Conservation (phyloP, 2,329 filamentous ascomycete species). For the Camillea tinctor region DNA sequence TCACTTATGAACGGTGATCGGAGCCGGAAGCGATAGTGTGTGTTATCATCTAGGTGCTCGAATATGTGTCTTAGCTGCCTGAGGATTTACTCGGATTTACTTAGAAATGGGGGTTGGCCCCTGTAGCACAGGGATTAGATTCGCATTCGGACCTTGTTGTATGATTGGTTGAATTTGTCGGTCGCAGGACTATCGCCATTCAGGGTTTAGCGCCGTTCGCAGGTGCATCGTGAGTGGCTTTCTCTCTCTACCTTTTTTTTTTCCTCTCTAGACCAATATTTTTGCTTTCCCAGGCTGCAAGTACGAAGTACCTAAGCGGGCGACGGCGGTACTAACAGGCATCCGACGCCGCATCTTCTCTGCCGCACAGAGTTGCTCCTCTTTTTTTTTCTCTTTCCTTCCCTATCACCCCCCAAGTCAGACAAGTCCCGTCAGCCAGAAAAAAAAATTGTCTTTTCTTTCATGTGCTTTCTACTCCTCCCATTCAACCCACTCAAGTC, state of each 20-base stretch:
- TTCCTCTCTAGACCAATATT: background rate
- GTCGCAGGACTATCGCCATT: background rate
- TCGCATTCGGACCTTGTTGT: background rate
- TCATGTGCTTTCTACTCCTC: background rate
- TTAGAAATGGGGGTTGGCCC: background rate
- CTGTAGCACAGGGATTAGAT: background rate
- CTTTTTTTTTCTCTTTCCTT: conserved; percentile 6
- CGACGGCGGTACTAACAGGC: background rate
- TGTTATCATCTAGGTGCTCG: background rate
- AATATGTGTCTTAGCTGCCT: background rate
- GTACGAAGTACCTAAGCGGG: background rate
- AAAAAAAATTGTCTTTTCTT: background rate
- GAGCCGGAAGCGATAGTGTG: background rate
- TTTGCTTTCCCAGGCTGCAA: background rate
- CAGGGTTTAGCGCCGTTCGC: background rate
- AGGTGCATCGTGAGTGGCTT: conserved; percentile 18
- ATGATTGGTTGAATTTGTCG: background rate
- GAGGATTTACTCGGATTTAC: too few species aligned
- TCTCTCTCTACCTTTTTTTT: conserved; percentile 10
- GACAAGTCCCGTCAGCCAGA: conserved; percentile 2
- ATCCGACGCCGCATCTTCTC: background rate
- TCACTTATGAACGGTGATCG: background rate
- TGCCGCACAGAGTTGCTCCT: conserved; percentile 13
- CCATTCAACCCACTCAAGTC: background rate
- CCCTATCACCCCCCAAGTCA: conserved; percentile 6